Evolutionary conservation across 1,139 yeast species (phyloP), one percentile per base, ranked within the genome.

Genomic region (Geotrichum fermentans): DNA sequence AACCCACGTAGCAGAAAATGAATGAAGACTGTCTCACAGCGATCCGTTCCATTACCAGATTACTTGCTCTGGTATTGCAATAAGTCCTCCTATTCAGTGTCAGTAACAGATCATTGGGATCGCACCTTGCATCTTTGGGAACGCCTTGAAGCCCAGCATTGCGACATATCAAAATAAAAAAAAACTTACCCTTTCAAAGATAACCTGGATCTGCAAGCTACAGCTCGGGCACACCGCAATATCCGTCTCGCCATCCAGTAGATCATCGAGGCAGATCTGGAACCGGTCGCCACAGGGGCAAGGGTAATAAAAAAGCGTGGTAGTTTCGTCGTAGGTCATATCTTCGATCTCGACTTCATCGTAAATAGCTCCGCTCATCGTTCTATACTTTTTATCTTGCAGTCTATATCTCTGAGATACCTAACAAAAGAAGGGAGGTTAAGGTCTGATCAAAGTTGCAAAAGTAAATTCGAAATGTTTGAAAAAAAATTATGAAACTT

Each of bases 261-360:
- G 73, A 63, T 94, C 98, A 59, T 84, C 95, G 47, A 92, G 73
- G 30, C 80, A 74, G 39, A 92, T 85, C 64, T 94, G 95, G 68
- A 92, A 92, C 61, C 82, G 74, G 67, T 94, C 99, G 26, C 98
- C 98, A 68, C 98, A 92, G 0, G 99, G 99, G 72, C 98, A 92
- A 4, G 99, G 99, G 61, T 90, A 92, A 52, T 88, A 85, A 68
- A 90, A 88, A 39, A 88, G 69, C 66, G 83, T 89, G 11, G 86
- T 80, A 26, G 73, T 73, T 3, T 92, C 80, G 65, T 92, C 97
- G 66, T 79, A 92, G 4, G 90, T 83, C 80, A 92, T 89, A 66
- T 92, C 99, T 68, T 92, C 98, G 49, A 94, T 92, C 72, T 92
- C 98, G 53, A 92, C 82, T 65, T 92, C 95, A 66, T 92, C 98